Evolutionary conservation across 495 filamentous ascomycete genomes (phyloP).

Genomic region (Staphylotrichum tortipilum): DNA sequence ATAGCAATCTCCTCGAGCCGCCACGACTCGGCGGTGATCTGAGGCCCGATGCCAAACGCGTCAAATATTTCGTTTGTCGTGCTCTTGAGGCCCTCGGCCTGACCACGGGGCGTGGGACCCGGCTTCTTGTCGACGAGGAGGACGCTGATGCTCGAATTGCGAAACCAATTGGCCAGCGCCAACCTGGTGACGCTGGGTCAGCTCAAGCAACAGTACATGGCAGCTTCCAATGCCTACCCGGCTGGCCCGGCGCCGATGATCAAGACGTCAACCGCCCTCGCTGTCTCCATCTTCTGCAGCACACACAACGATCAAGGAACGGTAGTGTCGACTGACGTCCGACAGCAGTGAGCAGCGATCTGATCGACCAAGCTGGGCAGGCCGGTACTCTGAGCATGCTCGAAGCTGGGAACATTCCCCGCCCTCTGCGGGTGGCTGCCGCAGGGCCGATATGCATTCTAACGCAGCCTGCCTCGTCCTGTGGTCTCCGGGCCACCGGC

Average conservation of each 20-base stretch:
- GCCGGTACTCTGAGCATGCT: no score
- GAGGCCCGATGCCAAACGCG: constrained; percentile 11
- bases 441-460: no score
- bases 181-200: no score
- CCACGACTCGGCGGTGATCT: constrained; percentile 14
- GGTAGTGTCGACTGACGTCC: no score
- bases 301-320: no score
- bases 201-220: no score
- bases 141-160: constrained; percentile 7
- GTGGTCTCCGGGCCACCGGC: no score
- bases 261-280: constrained; percentile 38
- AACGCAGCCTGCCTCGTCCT: no score
- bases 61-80: constrained; percentile 17
- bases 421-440: no score
- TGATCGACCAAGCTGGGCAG: no score
- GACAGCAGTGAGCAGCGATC: no score
- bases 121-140: constrained; percentile 13
- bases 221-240: constrained; percentile 48
- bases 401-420: no score
- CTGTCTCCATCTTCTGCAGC: background rate
- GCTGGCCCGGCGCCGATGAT: constrained; percentile 63
- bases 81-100: constrained; percentile 16
- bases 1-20: constrained; percentile 15
- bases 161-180: constrained; percentile 15
- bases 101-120: constrained; percentile 6